Evolutionary conservation across 805 yeast species (phyloP).

Genomic region (Wickerhamomyces mucosus): DNA sequence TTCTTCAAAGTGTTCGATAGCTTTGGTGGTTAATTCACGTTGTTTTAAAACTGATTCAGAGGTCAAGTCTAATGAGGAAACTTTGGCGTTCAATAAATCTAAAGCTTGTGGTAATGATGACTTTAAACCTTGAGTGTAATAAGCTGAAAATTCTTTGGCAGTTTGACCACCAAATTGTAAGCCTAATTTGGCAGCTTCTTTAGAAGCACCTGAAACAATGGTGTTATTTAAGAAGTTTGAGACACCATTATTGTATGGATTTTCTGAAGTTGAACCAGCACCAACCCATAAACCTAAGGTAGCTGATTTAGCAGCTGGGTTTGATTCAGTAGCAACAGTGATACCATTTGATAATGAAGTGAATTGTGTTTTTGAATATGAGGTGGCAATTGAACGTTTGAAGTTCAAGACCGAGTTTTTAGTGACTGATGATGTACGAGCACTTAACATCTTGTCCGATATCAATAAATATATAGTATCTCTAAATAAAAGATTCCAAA

Average conservation of each 20-base stretch:
- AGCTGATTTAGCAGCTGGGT: conserved; percentile 43
- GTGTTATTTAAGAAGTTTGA: conserved; percentile 52
- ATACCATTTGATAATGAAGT: conserved; percentile 70
- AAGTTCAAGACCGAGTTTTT: conserved; percentile 8
- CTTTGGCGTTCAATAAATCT: conserved; percentile 35
- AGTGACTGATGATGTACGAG: conserved; percentile 14
- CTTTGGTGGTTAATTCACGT: conserved; percentile 34
- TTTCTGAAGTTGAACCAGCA: conserved; percentile 76
- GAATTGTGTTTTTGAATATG: conserved; percentile 51
- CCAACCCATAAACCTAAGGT: conserved; percentile 64
- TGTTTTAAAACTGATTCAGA: conserved; percentile 39
- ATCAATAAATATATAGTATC: too few relatives aligned
- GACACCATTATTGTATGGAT: conserved; percentile 75
- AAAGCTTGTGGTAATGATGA: conserved; percentile 44
- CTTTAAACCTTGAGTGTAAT: conserved; percentile 44
- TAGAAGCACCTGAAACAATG: conserved; percentile 28
- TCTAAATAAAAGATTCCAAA: too few relatives aligned
- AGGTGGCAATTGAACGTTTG: conserved; percentile 48
- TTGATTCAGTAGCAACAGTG: conserved; percentile 60
- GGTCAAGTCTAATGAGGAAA: conserved; percentile 26
- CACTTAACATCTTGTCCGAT: conserved; percentile 2
- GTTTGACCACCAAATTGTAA: conserved; percentile 44
- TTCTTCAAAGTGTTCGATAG: conserved; percentile 47
- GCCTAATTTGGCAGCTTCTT: conserved; percentile 38
- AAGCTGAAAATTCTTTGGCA: conserved; percentile 57